Conservation (phyloP, 352 stramenopile genomes). For the Globisporangium solare region DNA sequence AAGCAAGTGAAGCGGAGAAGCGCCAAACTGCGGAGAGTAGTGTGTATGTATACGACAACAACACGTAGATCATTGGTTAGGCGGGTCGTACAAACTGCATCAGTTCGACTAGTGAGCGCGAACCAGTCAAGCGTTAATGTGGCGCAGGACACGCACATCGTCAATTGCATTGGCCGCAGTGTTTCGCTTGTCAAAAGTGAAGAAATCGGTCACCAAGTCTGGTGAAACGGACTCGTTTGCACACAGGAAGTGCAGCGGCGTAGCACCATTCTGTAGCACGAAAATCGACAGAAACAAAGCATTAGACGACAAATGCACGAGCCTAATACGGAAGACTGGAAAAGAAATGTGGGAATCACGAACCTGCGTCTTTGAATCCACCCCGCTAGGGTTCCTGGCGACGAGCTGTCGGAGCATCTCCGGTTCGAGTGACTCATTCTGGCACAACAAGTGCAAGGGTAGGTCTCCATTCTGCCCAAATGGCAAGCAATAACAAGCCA, state of each 20-base stretch:
- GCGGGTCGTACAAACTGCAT: not conserved
- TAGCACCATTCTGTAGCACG: conserved; percentile 28
- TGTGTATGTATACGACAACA: too few relatives aligned
- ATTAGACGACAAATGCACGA: too few relatives aligned
- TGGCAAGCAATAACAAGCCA: not conserved
- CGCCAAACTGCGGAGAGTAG: conserved; percentile 36
- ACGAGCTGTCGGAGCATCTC: conserved; percentile 31
- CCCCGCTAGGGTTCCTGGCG: conserved; percentile 18
- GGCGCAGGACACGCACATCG: not conserved
- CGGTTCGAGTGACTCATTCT: conserved; percentile 26
- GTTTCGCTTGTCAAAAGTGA: conserved; percentile 38
- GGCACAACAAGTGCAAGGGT: conserved; percentile 50
- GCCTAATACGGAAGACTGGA: too few relatives aligned
- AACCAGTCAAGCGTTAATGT: not conserved
- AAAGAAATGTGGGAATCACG: too few relatives aligned
- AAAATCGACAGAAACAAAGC: not conserved
- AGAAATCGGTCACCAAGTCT: conserved; percentile 33
- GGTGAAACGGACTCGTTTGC: conserved; percentile 37
- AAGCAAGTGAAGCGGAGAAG: conserved; percentile 55
- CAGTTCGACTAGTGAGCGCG: too few relatives aligned
- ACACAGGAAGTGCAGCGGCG: conserved; percentile 46
- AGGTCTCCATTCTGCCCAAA: conserved; percentile 39
- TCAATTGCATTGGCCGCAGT: conserved; percentile 7
- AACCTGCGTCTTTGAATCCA: conserved; percentile 14
- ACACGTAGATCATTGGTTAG: not conserved